phyloP scores from a whole-genome alignment of 805 yeast species.

The Lipomyces yamadae region DNA sequence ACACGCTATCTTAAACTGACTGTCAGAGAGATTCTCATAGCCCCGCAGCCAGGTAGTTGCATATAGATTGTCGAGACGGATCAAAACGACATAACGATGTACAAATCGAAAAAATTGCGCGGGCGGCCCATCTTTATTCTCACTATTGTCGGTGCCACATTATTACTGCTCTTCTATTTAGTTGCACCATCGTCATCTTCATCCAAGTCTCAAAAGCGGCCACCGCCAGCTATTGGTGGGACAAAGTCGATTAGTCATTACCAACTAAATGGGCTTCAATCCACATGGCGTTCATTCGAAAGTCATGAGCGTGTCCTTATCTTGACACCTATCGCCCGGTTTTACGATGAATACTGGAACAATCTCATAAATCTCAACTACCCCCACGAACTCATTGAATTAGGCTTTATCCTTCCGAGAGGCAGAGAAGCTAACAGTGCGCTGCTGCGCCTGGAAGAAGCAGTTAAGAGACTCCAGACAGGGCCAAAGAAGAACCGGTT shows the following conservation, averaged over 20 bases:
- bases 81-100: slow-evolving; percentile 13
- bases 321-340: slow-evolving; percentile 87
- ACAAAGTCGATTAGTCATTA: slow-evolving; percentile 54
- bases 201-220: slow-evolving; percentile 13
- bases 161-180: slow-evolving; percentile 24
- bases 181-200: slow-evolving; percentile 10
- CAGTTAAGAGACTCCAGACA: slow-evolving; percentile 72
- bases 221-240: slow-evolving; percentile 33
- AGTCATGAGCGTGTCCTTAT: slow-evolving; percentile 84
- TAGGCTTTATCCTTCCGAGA: slow-evolving; percentile 92
- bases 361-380: slow-evolving; percentile 75
- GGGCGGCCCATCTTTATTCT: slow-evolving; percentile 17
- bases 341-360: slow-evolving; percentile 85
- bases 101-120: slow-evolving; percentile 17
- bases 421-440: slow-evolving; percentile 81
- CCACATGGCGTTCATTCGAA: slow-evolving; percentile 71
- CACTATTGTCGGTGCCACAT: slow-evolving; percentile 13
- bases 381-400: slow-evolving; percentile 81
- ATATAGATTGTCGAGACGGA: not conserved
- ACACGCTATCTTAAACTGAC: not conserved
- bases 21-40: not conserved
- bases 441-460: slow-evolving; percentile 69
- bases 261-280: slow-evolving; percentile 76
- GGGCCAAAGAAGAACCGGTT: slow-evolving; percentile 70
- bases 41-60: not conserved